Evolutionary conservation across 148 eudicot genomes (phyloP).

Genomic region (Oxyria digyna): DNA sequence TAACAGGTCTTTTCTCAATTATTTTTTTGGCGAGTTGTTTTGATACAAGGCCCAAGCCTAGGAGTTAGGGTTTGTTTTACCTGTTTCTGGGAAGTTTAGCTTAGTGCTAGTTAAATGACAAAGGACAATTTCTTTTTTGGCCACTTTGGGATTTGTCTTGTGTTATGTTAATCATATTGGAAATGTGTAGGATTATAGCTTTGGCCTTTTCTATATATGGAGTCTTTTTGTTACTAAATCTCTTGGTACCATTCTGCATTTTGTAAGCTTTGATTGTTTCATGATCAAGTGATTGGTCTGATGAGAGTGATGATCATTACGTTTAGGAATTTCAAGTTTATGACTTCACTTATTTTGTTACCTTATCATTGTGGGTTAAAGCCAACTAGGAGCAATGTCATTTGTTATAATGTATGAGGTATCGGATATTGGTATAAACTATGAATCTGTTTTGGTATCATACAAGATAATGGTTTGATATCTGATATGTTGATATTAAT

Average conservation of each 20-base stretch:
- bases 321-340: no score
- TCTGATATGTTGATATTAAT: no score
- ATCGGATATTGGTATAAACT: no score
- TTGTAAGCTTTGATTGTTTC: neutral
- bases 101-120: neutral
- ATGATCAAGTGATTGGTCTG: neutral
- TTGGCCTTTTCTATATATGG: neutral
- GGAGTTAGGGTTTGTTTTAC: neutral
- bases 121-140: neutral
- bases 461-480: no score
- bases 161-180: neutral
- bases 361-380: no score
- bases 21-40: neutral
- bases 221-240: neutral
- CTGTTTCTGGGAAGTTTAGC: neutral
- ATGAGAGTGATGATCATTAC: neutral
- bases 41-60: neutral
- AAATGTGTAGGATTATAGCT: constrained; percentile 1
- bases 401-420: neutral
- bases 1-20: neutral
- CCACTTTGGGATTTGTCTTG: neutral
- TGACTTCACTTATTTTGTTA: no score
- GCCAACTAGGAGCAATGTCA: neutral
- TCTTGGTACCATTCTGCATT: neutral
- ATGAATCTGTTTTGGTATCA: no score